phyloP scores from a whole-genome alignment of 192 early-diverging fungal species.

The Coemansia sp. region DNA sequence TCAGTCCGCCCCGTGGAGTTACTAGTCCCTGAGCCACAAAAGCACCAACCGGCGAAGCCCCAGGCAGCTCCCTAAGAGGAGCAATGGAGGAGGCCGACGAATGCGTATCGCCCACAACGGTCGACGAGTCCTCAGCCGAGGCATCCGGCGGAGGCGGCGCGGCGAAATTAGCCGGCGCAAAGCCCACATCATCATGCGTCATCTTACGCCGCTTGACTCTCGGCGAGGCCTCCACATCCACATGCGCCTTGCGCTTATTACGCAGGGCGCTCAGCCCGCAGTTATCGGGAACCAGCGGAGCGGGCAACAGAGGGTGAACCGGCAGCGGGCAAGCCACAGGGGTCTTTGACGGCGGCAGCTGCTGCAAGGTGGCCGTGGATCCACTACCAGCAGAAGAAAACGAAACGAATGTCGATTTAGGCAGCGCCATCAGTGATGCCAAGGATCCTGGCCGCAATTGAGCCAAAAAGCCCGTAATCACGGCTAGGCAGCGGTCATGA shows the following conservation, averaged over 20 bases:
- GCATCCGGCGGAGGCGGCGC: background rate
- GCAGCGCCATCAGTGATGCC: constrained; percentile 12
- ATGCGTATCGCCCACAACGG: background rate
- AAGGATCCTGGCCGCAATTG: constrained; percentile 17
- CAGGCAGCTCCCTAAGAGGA: background rate
- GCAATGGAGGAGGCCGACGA: background rate
- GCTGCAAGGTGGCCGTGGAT: background rate
- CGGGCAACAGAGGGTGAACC: background rate
- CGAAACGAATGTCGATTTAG: background rate
- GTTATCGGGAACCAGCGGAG: background rate
- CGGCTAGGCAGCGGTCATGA: constrained; percentile 27
- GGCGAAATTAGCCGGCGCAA: background rate
- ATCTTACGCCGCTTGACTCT: constrained; percentile 43
- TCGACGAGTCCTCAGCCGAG: background rate
- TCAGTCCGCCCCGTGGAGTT: background rate
- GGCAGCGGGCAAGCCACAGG: background rate
- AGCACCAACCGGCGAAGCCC: background rate
- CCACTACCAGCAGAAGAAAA: background rate
- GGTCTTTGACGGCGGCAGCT: background rate
- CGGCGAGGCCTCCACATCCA: constrained; percentile 34
- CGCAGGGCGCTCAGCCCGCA: background rate
- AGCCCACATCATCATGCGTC: constrained; percentile 15
- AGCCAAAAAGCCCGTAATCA: constrained; percentile 5
- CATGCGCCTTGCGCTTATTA: constrained; percentile 26
- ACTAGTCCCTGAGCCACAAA: background rate